phyloP scores from a whole-genome alignment of 768 basidiomycete genomes.

The Guyanaporus albipodus region DNA sequence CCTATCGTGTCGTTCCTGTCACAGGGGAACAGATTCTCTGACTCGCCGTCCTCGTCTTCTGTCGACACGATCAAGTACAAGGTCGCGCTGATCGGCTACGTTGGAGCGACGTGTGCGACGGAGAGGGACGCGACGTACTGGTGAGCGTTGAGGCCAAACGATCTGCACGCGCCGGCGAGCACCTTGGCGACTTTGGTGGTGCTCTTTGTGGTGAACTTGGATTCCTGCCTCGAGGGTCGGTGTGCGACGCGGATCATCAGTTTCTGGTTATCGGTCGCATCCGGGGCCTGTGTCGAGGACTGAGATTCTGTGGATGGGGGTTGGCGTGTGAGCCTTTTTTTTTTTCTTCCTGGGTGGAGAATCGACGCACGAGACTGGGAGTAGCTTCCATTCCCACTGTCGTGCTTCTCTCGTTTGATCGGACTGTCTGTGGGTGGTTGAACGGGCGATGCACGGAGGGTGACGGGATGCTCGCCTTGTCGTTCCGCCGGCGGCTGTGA shows the following conservation, averaged over 20 bases:
- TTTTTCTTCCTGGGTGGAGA: background rate
- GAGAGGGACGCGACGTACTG: conserved; percentile 11
- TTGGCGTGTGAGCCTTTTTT: background rate
- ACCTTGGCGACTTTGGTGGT: conserved; percentile 32
- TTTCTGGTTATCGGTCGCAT: conserved; percentile 8
- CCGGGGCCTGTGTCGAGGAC: conserved; percentile 1
- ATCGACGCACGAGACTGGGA: conserved; percentile 13
- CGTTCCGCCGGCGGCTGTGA: background rate
- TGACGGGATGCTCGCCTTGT: no score
- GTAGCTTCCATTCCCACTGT: background rate
- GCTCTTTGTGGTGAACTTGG: conserved; percentile 29
- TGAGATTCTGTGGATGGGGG: conserved; percentile 10
- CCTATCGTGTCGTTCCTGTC: conserved; percentile 25
- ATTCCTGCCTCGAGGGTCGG: conserved; percentile 26
- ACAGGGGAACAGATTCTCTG: conserved; percentile 30
- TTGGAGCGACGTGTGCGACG: background rate
- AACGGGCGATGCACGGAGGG: background rate
- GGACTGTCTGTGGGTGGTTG: conserved; percentile 5
- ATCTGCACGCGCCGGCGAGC: conserved; percentile 26
- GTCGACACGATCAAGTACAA: conserved; percentile 24
- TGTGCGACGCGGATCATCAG: conserved; percentile 32
- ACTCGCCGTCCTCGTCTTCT: conserved; percentile 22
- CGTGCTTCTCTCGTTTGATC: conserved; percentile 18
- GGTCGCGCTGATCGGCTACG: conserved; percentile 13
- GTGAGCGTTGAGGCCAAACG: conserved; percentile 22